Base-by-base conservation (phyloP, 2,329 filamentous ascomycete genomes). In the Aspergillus novofumigatus region DNA sequence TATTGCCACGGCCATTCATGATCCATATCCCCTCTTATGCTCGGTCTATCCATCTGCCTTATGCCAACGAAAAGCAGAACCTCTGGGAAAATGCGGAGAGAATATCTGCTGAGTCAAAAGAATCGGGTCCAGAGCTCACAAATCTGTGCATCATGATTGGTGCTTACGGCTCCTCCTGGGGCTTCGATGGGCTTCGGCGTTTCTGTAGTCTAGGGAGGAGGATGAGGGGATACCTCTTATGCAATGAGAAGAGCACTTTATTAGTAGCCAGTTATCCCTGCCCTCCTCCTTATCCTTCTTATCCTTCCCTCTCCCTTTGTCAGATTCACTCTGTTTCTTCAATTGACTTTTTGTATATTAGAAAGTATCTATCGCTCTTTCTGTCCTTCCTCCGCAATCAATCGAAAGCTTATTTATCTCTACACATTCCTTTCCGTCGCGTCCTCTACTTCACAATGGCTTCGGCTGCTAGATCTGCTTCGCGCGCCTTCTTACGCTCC, bases 401-500 rank as follows among this genome's bases (percentile, higher is more conserved):
- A 41, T 32, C 6, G 29, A n/a, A 17, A 7, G n/a, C 42, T 53
- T 9, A 54, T 54, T 47, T 53, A 23, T 58, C 58, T 59, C 53
- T 45, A 64, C 62, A 59, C 57, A 59, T 20, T 63, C 61, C 9
- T 52, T 47, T 25, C 45, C 45, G 28, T 51, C 50, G 21, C 41
- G 14, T 21, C 56, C n/a, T 49, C 21, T 51, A 53, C 44, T 55
- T 65, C 67, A 70, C 65, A 63, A 77, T 77, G 71, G 75, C 75
- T 45, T 69, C 72, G 21, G 74, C 72, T 69, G 75, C 76, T 60
- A 71, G 75, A 63, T 70, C 73, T 59, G 69, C 76, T 59, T 72
- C 75, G 44, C 72, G 76, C 61, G 76, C 73, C 48, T 68, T 79
- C 62, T 65, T 76, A 57, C 76, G 76, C 67, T 73, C 74, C 5